phyloP scores from a whole-genome alignment of 164 flowering plant species.

The Taxillus chinensis region DNA sequence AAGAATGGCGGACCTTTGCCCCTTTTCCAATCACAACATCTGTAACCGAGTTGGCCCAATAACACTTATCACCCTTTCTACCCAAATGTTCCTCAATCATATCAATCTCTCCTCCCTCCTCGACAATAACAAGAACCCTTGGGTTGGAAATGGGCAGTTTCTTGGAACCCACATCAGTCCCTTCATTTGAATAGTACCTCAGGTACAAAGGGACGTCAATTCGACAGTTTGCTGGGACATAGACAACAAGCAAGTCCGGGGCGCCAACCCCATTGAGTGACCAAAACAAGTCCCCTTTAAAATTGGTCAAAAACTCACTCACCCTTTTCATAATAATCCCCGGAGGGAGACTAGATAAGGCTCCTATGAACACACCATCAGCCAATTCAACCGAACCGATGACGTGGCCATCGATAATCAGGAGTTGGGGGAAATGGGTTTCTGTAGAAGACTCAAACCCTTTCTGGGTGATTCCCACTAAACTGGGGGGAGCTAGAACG shows the following conservation, averaged over 20 bases:
- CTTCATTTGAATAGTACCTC: constrained; percentile 41
- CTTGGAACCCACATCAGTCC: constrained; percentile 31
- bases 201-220: constrained; percentile 46
- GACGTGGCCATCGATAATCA: constrained; percentile 55
- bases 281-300: constrained; percentile 70
- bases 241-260: constrained; percentile 61
- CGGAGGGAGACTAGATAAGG: constrained; percentile 21
- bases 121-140: constrained; percentile 79
- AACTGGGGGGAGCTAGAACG: constrained; percentile 17
- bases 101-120: constrained; percentile 73
- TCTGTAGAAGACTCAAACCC: constrained; percentile 8
- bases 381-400: constrained; percentile 34
- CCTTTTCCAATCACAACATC: constrained; percentile 63
- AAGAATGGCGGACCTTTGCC: constrained; percentile 65
- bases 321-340: constrained; percentile 33
- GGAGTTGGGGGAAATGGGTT: constrained; percentile 30
- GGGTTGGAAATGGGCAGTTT: constrained; percentile 70
- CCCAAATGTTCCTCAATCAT: constrained; percentile 67
- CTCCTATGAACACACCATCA: constrained; percentile 55
- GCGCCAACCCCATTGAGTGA: constrained; percentile 85
- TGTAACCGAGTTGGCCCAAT: constrained; percentile 79
- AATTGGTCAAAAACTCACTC: constrained; percentile 25
- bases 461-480: neutral
- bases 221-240: constrained; percentile 59
- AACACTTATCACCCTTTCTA: constrained; percentile 32